phyloP scores from a whole-genome alignment of 1,284 basidiomycete genomes.

The Mycosarcoma maydis region DNA sequence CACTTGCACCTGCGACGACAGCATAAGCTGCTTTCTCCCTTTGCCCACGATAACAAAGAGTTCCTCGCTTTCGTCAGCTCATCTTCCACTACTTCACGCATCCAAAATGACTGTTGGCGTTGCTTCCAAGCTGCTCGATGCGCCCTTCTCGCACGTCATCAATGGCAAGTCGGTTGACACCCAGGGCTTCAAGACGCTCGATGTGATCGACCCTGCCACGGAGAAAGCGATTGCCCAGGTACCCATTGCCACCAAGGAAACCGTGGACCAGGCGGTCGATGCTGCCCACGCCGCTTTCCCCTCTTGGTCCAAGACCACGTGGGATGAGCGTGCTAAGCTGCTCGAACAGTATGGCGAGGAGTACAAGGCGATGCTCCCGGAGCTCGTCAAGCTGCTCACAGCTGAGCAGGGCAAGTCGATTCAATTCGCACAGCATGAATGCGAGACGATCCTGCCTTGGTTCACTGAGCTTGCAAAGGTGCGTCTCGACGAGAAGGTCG shows the following conservation, averaged over 20 bases:
- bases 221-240: slow-evolving; percentile 41
- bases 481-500: slow-evolving; percentile 30
- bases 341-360: slow-evolving; percentile 33
- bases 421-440: slow-evolving; percentile 26
- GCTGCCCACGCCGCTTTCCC: slow-evolving; percentile 36
- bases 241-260: slow-evolving; percentile 31
- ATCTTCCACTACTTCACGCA: no score
- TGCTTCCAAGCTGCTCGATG: slow-evolving; percentile 34
- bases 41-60: no score
- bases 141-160: slow-evolving; percentile 44
- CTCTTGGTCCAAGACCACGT: slow-evolving; percentile 33
- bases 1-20: no score
- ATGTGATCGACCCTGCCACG: slow-evolving; percentile 46
- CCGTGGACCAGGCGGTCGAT: slow-evolving; percentile 38
- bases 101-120: slow-evolving; percentile 22
- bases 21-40: no score
- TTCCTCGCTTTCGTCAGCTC: no score
- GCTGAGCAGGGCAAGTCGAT: slow-evolving; percentile 44
- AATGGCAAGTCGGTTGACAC: slow-evolving; percentile 35
- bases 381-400: slow-evolving; percentile 39
- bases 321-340: slow-evolving; percentile 37
- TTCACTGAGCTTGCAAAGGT: slow-evolving; percentile 32
- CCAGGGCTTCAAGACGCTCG: slow-evolving; percentile 33
- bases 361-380: slow-evolving; percentile 21
- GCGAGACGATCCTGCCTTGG: slow-evolving; percentile 26